Evolutionary conservation across 495 filamentous ascomycete genomes (phyloP), one percentile per base, ranked within the genome.

Genomic region (Thermothielavioides terrestris): DNA sequence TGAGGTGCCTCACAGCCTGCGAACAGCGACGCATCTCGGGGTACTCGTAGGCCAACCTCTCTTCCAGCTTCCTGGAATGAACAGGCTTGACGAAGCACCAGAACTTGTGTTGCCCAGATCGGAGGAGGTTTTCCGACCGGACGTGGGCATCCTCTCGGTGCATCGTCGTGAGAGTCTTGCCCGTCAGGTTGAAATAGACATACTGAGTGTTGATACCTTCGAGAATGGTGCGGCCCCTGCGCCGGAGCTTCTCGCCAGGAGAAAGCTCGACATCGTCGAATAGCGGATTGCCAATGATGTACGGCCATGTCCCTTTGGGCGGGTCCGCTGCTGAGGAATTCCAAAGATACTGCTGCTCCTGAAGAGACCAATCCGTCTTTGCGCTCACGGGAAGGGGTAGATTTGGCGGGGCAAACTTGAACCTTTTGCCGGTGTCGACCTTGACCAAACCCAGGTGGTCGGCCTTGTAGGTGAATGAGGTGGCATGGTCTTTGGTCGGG

Each of bases 151-250:
- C 62, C 40, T 65, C 62, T 40, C 60, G 48, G 42, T 65, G 62
- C 62, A 65, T 65, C 4, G 59, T 61, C 3, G 62, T 65, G 49
- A 65, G 59, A 12, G 62, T 65, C 28, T 59, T 59, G 25, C 58
- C 60, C 4, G 51, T 54, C 18, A 65, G 55, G 56, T 65, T 65
- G 49, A 63, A 65, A 35, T 65, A 65, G 35, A 65, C 54, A 37
- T 65, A 65, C 46, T 65, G 62, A 3, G 60, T 63, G 32, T 63
- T 65, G 46, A 65, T 63, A 21, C 62, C 62, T 35, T 65, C 62
- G 4, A 65, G 56, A 3, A 20, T 15, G 18, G 50, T 37, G 4
- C 46, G 53, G n/a, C 62, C 62, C 50, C 62, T 60, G 6, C 47
- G 53, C 20, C 47, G 56, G 11, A 65, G 52, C 56, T 63, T 65